These are phyloP conservation scores for Colletotrichum navitas DNA, from an alignment of 2,329 filamentous ascomycete genomes.

Conservation along the genomic window DNA sequence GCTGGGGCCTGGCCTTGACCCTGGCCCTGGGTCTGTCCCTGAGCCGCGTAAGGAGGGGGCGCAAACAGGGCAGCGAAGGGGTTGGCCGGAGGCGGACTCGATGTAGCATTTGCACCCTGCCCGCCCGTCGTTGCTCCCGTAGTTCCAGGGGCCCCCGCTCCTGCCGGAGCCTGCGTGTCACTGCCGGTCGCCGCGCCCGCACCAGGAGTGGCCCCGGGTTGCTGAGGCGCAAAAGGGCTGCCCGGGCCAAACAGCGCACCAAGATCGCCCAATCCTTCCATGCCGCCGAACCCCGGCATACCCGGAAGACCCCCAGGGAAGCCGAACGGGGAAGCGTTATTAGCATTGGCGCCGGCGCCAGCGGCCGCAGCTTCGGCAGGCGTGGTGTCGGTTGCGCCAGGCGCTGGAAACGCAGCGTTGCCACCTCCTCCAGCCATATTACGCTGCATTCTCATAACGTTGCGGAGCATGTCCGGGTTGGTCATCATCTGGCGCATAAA, in stretches of 20 bases:
- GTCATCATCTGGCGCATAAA: constrained; percentile 94
- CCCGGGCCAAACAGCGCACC: constrained; percentile 50
- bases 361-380: constrained; percentile 61
- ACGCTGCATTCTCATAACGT: constrained; percentile 86
- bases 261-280: constrained; percentile 37
- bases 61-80: constrained; percentile 77
- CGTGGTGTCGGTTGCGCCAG: constrained; percentile 90
- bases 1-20: constrained; percentile 46
- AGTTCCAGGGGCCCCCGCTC: constrained; percentile 42
- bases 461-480: constrained; percentile 85
- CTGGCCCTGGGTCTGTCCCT: constrained; percentile 51
- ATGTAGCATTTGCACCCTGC: constrained; percentile 45
- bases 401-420: constrained; percentile 81
- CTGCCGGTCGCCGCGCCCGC: constrained; percentile 41
- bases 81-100: constrained; percentile 63
- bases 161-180: constrained; percentile 34
- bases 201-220: constrained; percentile 33
- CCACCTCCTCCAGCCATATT: constrained; percentile 69
- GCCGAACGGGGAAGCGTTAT: constrained; percentile 59
- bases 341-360: constrained; percentile 47
- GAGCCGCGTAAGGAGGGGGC: constrained; percentile 48
- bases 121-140: constrained; percentile 42
- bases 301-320: constrained; percentile 40
- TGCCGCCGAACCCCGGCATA: constrained; percentile 43
- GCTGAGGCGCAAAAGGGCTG: constrained; percentile 40